Evolutionary conservation across 148 eudicot genomes (phyloP).

Genomic region (Polygonum aviculare): DNA sequence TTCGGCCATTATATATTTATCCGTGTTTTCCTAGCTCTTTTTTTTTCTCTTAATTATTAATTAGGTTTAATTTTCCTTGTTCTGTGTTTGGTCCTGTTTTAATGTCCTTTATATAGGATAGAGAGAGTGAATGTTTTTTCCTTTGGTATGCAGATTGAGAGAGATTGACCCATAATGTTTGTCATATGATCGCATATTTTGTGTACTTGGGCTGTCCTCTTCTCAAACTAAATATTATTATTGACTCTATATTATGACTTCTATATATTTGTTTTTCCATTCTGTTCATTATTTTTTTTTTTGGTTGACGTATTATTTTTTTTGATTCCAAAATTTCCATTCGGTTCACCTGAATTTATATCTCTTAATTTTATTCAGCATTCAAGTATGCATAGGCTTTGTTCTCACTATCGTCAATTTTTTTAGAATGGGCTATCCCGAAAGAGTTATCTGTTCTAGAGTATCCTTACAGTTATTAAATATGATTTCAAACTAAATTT

Average conservation of each 20-base stretch:
- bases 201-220: background rate
- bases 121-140: constrained; percentile 3
- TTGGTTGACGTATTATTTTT: too few relatives aligned
- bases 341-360: too few relatives aligned
- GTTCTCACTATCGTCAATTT: too few relatives aligned
- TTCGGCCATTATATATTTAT: background rate
- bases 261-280: background rate
- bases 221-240: background rate
- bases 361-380: too few relatives aligned
- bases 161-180: background rate
- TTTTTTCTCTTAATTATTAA: background rate
- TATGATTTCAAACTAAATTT: too few relatives aligned
- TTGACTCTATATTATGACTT: background rate
- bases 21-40: background rate
- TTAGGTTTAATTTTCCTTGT: background rate
- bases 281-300: too few relatives aligned
- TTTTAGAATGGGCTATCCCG: too few relatives aligned
- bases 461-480: too few relatives aligned
- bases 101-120: background rate
- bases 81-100: background rate
- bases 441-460: too few relatives aligned
- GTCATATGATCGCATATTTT: background rate
- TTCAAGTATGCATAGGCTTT: too few relatives aligned
- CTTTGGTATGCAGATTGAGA: background rate
- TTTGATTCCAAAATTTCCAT: too few relatives aligned